Conservation (phyloP, 2,329 filamentous ascomycete genomes). For the Diaporthe citri region DNA sequence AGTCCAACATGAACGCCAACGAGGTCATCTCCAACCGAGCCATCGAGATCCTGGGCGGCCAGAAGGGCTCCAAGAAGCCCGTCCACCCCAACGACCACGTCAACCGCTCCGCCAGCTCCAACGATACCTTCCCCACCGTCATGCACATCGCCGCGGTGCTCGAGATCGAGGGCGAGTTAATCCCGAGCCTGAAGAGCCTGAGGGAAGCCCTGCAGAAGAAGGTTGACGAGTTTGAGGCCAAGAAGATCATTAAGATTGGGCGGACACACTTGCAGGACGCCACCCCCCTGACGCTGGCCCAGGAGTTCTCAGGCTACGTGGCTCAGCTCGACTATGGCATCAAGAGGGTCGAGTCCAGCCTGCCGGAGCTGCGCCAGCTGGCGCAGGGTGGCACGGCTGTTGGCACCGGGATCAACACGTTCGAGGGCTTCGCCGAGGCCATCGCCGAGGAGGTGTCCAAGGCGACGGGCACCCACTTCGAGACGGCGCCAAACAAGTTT, state of each 20-base stretch:
- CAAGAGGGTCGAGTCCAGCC: constrained; percentile 74
- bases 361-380: constrained; percentile 54
- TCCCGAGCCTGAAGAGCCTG: constrained; percentile 86
- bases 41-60: constrained; percentile 95
- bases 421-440: constrained; percentile 92
- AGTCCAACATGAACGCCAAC: constrained; percentile 99
- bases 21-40: constrained; percentile 99
- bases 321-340: constrained; percentile 93
- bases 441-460: constrained; percentile 92
- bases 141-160: constrained; percentile 99
- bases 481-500: constrained; percentile 99
- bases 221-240: constrained; percentile 85
- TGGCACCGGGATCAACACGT: constrained; percentile 97
- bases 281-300: constrained; percentile 92
- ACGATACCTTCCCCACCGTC: constrained; percentile 99
- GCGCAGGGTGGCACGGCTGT: constrained; percentile 76
- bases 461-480: constrained; percentile 93
- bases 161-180: constrained; percentile 86
- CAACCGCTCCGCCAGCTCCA: constrained; percentile 98
- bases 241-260: constrained; percentile 98
- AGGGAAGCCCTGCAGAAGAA: constrained; percentile 89
- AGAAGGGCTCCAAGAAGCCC: constrained; percentile 96
- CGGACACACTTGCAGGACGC: constrained; percentile 98
- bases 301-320: constrained; percentile 98
- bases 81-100: constrained; percentile 99